Evolutionary conservation across 495 filamentous ascomycete species (phyloP).

Genomic region (Entonaema liquescens): DNA sequence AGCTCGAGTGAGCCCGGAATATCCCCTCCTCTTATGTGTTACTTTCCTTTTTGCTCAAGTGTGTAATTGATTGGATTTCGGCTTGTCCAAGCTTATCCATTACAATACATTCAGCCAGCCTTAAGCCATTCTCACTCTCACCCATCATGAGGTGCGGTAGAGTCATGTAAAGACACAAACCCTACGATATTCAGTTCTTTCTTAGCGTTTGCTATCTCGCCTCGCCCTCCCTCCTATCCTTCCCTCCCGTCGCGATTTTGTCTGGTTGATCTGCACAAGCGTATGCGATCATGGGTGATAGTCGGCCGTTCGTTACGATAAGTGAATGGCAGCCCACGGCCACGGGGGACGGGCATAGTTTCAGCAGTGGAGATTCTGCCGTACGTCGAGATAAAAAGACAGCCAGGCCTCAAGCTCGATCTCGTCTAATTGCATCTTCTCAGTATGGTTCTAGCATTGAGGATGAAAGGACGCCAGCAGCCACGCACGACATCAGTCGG

Average conservation of each 20-base stretch:
- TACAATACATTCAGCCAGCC: background rate
- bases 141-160: constrained; percentile 32
- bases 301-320: constrained; percentile 54
- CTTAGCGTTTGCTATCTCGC: constrained; percentile 7
- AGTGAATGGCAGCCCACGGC: constrained; percentile 53
- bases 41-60: constrained; percentile 28
- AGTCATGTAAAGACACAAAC: constrained; percentile 31
- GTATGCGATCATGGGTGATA: constrained; percentile 46
- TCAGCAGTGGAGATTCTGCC: constrained; percentile 58
- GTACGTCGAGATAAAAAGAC: constrained; percentile 48
- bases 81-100: background rate
- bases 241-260: constrained; percentile 11
- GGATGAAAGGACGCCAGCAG: constrained; percentile 50
- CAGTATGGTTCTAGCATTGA: constrained; percentile 57
- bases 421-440: constrained; percentile 32
- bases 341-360: constrained; percentile 48
- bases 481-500: constrained; percentile 62
- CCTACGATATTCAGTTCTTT: constrained; percentile 27
- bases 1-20: constrained; percentile 34
- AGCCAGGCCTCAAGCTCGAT: constrained; percentile 43
- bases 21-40: constrained; percentile 16
- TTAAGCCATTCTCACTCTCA: background rate
- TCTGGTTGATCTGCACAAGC: constrained; percentile 37
- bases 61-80: constrained; percentile 15
- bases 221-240: background rate